phyloP scores from a whole-genome alignment of 805 yeast species.

The Zygoascus ofunaensis region DNA sequence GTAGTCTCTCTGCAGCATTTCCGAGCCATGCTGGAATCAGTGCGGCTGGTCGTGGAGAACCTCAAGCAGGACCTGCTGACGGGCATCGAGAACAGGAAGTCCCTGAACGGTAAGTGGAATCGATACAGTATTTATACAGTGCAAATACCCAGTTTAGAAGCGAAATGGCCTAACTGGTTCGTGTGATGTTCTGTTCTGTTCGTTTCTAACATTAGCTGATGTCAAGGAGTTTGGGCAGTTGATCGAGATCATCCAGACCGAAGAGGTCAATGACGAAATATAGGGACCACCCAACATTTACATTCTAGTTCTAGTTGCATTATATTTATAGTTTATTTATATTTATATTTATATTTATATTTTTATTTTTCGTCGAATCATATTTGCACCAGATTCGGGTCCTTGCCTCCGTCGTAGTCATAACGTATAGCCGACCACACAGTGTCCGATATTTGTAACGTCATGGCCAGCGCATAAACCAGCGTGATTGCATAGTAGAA shows the following conservation, averaged over 20 bases:
- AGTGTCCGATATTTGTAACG: constrained; percentile 61
- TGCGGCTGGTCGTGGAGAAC: constrained; percentile 13
- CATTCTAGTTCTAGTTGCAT: neutral
- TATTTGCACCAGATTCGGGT: constrained; percentile 20
- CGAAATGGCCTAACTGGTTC: too few species aligned
- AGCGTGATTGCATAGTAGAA: constrained; percentile 92
- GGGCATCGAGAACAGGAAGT: constrained; percentile 11
- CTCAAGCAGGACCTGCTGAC: constrained; percentile 13
- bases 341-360: neutral
- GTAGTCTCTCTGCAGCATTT: constrained; percentile 2
- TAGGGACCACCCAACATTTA: neutral
- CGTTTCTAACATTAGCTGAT: constrained; percentile 3
- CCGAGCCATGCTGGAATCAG: constrained; percentile 17
- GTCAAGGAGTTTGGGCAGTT: constrained; percentile 1
- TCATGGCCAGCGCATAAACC: constrained; percentile 63
- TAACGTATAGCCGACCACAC: constrained; percentile 68
- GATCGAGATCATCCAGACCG: constrained; percentile 1
- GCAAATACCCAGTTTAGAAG: neutral
- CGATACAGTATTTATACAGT: neutral
- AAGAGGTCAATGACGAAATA: neutral
- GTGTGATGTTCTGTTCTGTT: neutral
- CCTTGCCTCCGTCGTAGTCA: constrained; percentile 48
- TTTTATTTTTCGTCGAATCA: constrained; percentile 2
- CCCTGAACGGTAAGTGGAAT: constrained; percentile 12
- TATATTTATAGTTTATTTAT: neutral